Conservation (phyloP, 2,329 filamentous ascomycete genomes). For the Ascochyta lentis region DNA sequence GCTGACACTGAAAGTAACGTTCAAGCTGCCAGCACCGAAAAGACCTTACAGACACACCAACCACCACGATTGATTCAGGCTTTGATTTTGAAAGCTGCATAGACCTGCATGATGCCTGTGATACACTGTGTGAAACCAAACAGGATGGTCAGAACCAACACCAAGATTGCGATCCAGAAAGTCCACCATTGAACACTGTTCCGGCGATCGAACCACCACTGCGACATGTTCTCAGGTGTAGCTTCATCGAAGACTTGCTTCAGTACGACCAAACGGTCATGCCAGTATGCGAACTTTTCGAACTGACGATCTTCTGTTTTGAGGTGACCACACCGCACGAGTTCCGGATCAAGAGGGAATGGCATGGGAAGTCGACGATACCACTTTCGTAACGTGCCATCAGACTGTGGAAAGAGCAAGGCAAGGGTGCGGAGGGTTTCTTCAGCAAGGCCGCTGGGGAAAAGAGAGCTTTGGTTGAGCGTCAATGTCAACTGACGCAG, state of each 20-base stretch:
- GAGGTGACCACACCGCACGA: constrained; percentile 40
- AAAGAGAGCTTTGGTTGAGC: constrained; percentile 14
- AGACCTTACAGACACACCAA: too few species aligned
- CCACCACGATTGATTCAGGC: too few species aligned
- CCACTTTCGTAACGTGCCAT: constrained; percentile 30
- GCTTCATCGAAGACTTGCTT: constrained; percentile 52
- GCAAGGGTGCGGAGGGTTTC: constrained; percentile 50
- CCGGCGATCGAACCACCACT: constrained; percentile 55
- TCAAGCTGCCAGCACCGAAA: too few species aligned
- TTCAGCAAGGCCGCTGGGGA: constrained; percentile 41
- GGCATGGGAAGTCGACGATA: constrained; percentile 5
- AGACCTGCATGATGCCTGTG: constrained; percentile 47
- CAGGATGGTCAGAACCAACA: constrained; percentile 48
- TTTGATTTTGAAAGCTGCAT: too few species aligned
- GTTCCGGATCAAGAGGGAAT: constrained; percentile 34
- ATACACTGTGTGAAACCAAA: constrained; percentile 55
- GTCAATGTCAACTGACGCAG: too few species aligned
- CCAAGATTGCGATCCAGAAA: constrained; percentile 54
- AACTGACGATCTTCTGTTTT: constrained; percentile 43
- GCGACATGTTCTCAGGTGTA: constrained; percentile 44
- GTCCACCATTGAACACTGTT: constrained; percentile 56
- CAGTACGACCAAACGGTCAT: constrained; percentile 52
- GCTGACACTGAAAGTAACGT: too few species aligned
- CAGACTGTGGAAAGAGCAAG: constrained; percentile 47
- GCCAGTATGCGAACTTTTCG: constrained; percentile 50